Percentiles rank a stretch among this genome's conserved stretches.
These are phyloP conservation scores for Saururus chinensis DNA, from an alignment of 164 flowering plant species.

Conservation along the genomic window DNA sequence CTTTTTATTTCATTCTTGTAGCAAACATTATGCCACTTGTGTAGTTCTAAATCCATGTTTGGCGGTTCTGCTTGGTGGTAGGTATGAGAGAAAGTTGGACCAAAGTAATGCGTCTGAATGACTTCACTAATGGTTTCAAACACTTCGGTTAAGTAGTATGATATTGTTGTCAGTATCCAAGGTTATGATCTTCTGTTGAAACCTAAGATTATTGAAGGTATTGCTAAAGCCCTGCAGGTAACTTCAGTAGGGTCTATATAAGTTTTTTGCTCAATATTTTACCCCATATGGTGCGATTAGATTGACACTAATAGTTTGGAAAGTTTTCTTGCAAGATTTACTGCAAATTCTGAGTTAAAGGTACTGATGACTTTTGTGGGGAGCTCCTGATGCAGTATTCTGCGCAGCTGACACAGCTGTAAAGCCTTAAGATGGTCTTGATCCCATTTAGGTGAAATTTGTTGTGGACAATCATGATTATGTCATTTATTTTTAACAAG, in stretches of 20 bases:
- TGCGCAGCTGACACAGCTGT: slow-evolving; percentile 96
- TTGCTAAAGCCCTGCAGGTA: slow-evolving; percentile 91
- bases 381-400: slow-evolving; percentile 93
- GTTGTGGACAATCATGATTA: slow-evolving; percentile 78
- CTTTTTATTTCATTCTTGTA: no score
- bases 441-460: slow-evolving; percentile 91
- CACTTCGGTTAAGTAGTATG: slow-evolving; percentile 83
- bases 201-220: slow-evolving; percentile 91
- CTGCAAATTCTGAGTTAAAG: background rate
- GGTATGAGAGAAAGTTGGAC: no score
- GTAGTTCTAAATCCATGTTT: no score
- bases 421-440: slow-evolving; percentile 78
- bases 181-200: slow-evolving; percentile 98
- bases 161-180: slow-evolving; percentile 93
- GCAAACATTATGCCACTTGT: no score
- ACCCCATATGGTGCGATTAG: background rate
- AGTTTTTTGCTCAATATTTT: no score
- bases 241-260: background rate
- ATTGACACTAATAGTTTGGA: no score
- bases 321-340: background rate
- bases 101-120: no score
- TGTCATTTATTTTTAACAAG: slow-evolving; percentile 91
- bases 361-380: slow-evolving; percentile 24
- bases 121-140: no score
- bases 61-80: no score